Evolutionary conservation across 2,329 filamentous ascomycete species (phyloP), one percentile per base, ranked within the genome.

Genomic region (Emmonsiellopsis sp.): DNA sequence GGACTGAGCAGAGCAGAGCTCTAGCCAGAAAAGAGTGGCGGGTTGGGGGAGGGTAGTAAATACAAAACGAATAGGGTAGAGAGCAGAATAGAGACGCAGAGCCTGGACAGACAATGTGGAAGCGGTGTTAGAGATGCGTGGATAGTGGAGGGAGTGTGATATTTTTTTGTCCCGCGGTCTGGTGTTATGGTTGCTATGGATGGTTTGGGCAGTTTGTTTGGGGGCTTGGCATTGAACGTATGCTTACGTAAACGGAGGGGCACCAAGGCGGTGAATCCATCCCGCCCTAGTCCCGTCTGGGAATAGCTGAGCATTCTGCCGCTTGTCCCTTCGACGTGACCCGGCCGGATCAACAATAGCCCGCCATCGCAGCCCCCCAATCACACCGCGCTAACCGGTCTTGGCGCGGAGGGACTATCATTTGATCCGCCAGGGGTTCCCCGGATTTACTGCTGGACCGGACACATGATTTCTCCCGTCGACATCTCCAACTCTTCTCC

Each of bases 1-100:
- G 60, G 61, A 57, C 60, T 62, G 62, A 54, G 56, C 31, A 55
- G 59, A 56, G 17, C 17, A 17, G 17, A 44, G 53, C 17, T 49
- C 39, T 21, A 45, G 17, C 55, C 40, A 49, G 46, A 53, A 44
- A 55, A 36, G 53, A 53, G 49, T 34, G 47, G 46, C 44, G 14
- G 42, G 43, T 9, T 43, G 5, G 49, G 33, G 46, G 44, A 52
- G 10, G 37, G 13, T 17, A 40, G 31, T 42, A 46, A 21, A 49
- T n/a, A 48, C 50, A 13, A 27, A 14, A 17, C 14, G 34, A 45
- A 51, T 7, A 32, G 39, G 11, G 7, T 14, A 21, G 17, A 52
- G 17, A 39, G 33, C 21, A 37, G 27, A 33, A 42, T 40, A 42
- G 13, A 9, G 7, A 40, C n/a, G 33, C 36, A 42, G n/a, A 31